Percentiles rank a stretch among this genome's conserved stretches.
Conservation (phyloP, 805 yeast genomes). For the Wickerhamiella dianesei region DNA sequence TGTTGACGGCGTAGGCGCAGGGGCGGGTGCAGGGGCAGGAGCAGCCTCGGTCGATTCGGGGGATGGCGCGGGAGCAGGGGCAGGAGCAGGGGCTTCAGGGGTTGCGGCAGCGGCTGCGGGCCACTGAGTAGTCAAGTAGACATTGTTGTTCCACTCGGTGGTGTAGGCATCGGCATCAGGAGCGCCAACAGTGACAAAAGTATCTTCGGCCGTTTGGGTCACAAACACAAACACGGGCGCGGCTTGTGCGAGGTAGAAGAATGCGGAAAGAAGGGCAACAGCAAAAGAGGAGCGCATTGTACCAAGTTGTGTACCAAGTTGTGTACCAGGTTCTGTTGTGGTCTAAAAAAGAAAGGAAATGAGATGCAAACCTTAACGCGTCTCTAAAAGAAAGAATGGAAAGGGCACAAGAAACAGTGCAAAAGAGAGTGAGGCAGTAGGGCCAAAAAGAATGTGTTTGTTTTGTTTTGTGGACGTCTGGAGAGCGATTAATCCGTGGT, state of each 20-base stretch:
- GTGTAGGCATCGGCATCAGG: slow-evolving; percentile 11
- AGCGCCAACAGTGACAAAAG: slow-evolving; percentile 15
- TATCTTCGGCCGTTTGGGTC: slow-evolving; percentile 14
- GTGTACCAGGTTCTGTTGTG: too few relatives aligned
- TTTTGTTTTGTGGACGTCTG: background rate
- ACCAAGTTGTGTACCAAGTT: too few relatives aligned
- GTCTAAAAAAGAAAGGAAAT: background rate
- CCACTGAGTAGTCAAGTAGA: slow-evolving; percentile 13
- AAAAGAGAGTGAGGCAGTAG: background rate
- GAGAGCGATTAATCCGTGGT: background rate
- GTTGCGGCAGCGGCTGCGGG: slow-evolving; percentile 15
- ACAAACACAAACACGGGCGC: slow-evolving; percentile 13
- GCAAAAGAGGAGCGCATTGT: slow-evolving; percentile 1
- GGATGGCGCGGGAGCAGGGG: slow-evolving; percentile 12
- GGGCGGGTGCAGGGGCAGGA: slow-evolving; percentile 18
- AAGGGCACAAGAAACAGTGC: background rate
- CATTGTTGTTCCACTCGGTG: slow-evolving; percentile 5
- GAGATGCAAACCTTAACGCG: slow-evolving; percentile 1
- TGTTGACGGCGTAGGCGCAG: slow-evolving; percentile 17
- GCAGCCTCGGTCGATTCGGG: slow-evolving; percentile 16
- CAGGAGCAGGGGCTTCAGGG: slow-evolving; percentile 14
- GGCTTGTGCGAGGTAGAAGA: slow-evolving; percentile 3
- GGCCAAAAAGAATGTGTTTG: background rate
- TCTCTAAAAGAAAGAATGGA: background rate
- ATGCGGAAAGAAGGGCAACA: slow-evolving; percentile 5